Conservation (phyloP, 192 early-diverging fungal species). For the Podila epigama region DNA sequence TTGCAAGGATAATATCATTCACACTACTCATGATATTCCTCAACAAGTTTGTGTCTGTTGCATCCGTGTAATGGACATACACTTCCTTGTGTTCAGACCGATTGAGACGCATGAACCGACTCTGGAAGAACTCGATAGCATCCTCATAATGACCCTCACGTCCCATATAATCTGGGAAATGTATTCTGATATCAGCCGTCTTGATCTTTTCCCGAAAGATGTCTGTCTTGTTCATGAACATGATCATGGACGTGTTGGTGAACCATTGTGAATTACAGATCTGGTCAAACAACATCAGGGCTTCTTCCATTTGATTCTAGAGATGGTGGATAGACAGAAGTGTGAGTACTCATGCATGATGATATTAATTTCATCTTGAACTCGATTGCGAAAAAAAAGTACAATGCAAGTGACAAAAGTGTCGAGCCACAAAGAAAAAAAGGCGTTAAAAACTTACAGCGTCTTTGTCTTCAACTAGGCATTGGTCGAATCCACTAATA, state of each 20-base stretch:
- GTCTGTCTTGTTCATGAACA: constrained; percentile 72
- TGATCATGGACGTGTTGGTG: constrained; percentile 64
- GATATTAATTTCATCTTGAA: not conserved
- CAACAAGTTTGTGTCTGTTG: constrained; percentile 54
- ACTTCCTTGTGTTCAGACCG: constrained; percentile 46
- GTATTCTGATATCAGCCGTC: constrained; percentile 52
- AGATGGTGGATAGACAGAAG: not conserved
- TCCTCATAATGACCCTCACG: constrained; percentile 25
- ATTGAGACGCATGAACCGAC: constrained; percentile 49
- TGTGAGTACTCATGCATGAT: not conserved
- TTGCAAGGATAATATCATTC: not conserved
- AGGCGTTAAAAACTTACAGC: constrained; percentile 42
- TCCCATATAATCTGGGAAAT: constrained; percentile 65
- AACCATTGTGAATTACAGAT: constrained; percentile 70
- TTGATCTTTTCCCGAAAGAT: constrained; percentile 63
- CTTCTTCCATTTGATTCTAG: constrained; percentile 74
- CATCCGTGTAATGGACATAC: constrained; percentile 55
- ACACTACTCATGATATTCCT: constrained; percentile 50
- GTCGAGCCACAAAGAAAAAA: no score
- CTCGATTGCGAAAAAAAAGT: not conserved
- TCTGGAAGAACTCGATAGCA: constrained; percentile 37
- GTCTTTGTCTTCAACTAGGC: constrained; percentile 62
- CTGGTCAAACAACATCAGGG: constrained; percentile 64
- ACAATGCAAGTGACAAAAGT: no score
- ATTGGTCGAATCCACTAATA: constrained; percentile 67